Evolutionary conservation across 2,329 filamentous ascomycete species (phyloP).

Genomic region (Podosphaera fusca): DNA sequence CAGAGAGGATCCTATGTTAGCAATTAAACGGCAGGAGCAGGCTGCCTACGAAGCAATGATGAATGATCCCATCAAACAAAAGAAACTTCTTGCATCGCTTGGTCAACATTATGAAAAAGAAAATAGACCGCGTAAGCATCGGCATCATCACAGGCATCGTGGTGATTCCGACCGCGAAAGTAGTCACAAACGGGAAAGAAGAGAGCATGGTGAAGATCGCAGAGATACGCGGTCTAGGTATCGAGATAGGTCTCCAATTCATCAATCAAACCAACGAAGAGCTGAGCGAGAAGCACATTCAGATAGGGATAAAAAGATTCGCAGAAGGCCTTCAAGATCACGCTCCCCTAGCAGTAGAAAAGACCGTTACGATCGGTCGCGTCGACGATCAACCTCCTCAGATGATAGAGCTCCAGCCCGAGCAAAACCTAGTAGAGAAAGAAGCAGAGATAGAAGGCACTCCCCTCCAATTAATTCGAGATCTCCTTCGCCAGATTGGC

Average conservation of each 20-base stretch:
- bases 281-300: slow-evolving; percentile 5
- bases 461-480: slow-evolving; percentile 14
- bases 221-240: slow-evolving; percentile 17
- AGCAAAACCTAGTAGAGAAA: not conserved
- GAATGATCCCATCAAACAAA: slow-evolving; percentile 47
- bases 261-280: slow-evolving; percentile 7
- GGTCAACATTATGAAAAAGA: slow-evolving; percentile 26
- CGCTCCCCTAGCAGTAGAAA: slow-evolving; percentile 15
- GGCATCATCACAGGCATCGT: slow-evolving; percentile 19
- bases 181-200: slow-evolving; percentile 22
- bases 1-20: slow-evolving; percentile 70
- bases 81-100: slow-evolving; percentile 42
- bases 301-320: slow-evolving; percentile 6
- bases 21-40: slow-evolving; percentile 83
- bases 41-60: slow-evolving; percentile 59
- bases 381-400: slow-evolving; percentile 13
- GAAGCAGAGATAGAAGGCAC: slow-evolving; percentile 6
- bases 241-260: slow-evolving; percentile 21
- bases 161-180: slow-evolving; percentile 17
- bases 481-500: slow-evolving; percentile 18
- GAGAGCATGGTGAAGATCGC: slow-evolving; percentile 17
- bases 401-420: slow-evolving; percentile 9
- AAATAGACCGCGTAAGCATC: slow-evolving; percentile 21
- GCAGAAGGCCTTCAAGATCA: slow-evolving; percentile 14
- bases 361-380: slow-evolving; percentile 3